Evolutionary conservation across 306 rosid species (phyloP).

Genomic region (Trichosanthes truncata): DNA sequence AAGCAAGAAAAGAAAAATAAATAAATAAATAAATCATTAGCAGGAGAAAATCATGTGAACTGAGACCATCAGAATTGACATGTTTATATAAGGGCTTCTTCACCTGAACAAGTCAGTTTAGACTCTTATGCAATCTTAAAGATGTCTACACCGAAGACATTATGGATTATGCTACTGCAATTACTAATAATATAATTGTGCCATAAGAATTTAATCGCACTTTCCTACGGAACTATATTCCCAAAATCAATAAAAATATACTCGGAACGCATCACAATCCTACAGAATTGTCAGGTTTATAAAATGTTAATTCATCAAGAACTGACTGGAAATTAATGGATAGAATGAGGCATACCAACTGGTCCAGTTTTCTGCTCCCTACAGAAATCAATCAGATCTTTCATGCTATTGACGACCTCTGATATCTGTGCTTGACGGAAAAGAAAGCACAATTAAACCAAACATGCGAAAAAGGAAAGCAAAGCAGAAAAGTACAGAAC

Average conservation of each 20-base stretch:
- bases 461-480: neutral
- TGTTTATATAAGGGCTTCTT: neutral
- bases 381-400: conserved; percentile 29
- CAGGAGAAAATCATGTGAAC: too few species aligned
- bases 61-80: neutral
- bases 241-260: neutral
- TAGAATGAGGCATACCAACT: conserved; percentile 22
- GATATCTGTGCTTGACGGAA: conserved; percentile 25
- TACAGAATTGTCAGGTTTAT: neutral
- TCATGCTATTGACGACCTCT: conserved; percentile 26
- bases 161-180: neutral
- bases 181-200: neutral
- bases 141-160: too few species aligned
- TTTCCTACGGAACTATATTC: neutral
- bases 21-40: neutral
- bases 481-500: neutral
- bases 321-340: neutral
- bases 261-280: neutral
- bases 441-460: neutral
- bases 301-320: neutral
- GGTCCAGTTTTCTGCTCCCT: conserved; percentile 20
- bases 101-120: neutral
- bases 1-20: neutral
- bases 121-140: neutral
- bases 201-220: neutral